Conservation (phyloP, 2,329 filamentous ascomycete genomes). For the Diplodia seriata region DNA sequence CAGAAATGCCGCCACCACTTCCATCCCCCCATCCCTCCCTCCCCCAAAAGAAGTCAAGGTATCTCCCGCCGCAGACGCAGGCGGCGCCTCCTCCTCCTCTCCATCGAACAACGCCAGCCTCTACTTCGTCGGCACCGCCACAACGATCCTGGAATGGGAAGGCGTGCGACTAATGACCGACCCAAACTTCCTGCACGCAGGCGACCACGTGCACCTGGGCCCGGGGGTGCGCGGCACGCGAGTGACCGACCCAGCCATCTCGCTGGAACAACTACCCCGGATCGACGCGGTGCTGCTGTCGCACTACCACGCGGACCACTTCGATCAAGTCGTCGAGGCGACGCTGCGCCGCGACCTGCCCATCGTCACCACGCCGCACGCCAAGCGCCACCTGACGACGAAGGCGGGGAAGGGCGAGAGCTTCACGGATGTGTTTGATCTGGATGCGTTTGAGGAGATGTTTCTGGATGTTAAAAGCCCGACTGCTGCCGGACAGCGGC, state of each 20-base stretch:
- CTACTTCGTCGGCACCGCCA: too few species aligned
- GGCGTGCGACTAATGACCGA: too few species aligned
- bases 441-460: slow-evolving; percentile 64
- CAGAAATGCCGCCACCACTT: too few species aligned
- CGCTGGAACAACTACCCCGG: slow-evolving; percentile 64
- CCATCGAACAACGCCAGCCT: too few species aligned
- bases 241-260: slow-evolving; percentile 65
- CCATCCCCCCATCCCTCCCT: too few species aligned
- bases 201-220: too few species aligned
- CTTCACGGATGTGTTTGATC: slow-evolving; percentile 62
- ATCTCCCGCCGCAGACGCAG: too few species aligned
- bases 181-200: too few species aligned
- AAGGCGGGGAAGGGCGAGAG: slow-evolving; percentile 52
- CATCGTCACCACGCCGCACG: slow-evolving; percentile 71
- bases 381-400: slow-evolving; percentile 59
- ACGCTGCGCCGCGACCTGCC: slow-evolving; percentile 64
- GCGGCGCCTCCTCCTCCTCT: too few species aligned
- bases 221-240: slow-evolving; percentile 65
- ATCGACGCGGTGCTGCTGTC: slow-evolving; percentile 67
- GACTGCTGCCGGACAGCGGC: slow-evolving; percentile 35
- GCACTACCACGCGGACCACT: slow-evolving; percentile 70
- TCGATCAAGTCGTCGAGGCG: slow-evolving; percentile 61
- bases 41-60: too few species aligned
- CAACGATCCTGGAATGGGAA: too few species aligned
- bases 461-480: slow-evolving; percentile 51